phyloP scores from a whole-genome alignment of 768 basidiomycete genomes.

The Dacryopinax primogenitus region DNA sequence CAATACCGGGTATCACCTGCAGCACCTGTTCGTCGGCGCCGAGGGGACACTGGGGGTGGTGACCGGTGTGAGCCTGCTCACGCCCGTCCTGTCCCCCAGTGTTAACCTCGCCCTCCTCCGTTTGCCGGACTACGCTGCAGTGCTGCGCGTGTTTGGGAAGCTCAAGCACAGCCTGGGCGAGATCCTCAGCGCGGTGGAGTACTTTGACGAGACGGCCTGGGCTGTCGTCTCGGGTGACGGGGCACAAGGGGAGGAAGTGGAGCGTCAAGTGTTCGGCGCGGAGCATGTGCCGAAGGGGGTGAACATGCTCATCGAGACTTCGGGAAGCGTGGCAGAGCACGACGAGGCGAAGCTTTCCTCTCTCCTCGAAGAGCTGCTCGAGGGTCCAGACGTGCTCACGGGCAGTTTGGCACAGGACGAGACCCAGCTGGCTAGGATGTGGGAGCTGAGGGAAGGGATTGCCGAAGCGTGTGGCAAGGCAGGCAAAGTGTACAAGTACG shows the following conservation, averaged over 20 bases:
- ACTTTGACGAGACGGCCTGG: constrained; percentile 77
- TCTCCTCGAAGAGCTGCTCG: constrained; percentile 65
- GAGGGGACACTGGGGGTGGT: constrained; percentile 95
- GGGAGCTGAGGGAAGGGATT: constrained; percentile 84
- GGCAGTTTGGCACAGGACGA: constrained; percentile 87
- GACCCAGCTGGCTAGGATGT: constrained; percentile 75
- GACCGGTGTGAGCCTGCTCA: constrained; percentile 88
- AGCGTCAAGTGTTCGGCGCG: constrained; percentile 62
- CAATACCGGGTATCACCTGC: constrained; percentile 96
- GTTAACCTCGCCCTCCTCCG: constrained; percentile 88
- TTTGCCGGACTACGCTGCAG: constrained; percentile 71
- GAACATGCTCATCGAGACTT: constrained; percentile 71
- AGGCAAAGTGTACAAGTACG: constrained; percentile 95
- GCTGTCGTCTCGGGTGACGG: constrained; percentile 66
- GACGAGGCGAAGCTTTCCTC: constrained; percentile 87
- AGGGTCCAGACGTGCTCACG: constrained; percentile 58
- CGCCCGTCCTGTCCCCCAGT: constrained; percentile 49
- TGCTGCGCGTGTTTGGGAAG: constrained; percentile 70
- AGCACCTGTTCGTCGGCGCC: constrained; percentile 94
- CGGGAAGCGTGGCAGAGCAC: constrained; percentile 82
- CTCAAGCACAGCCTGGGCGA: constrained; percentile 74
- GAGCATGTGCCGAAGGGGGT: neutral
- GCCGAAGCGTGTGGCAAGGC: constrained; percentile 87
- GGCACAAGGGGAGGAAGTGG: constrained; percentile 58
- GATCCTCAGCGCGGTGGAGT: constrained; percentile 95